Conservation (phyloP, 108 stramenopile species). For the Seminavis robusta region DNA sequence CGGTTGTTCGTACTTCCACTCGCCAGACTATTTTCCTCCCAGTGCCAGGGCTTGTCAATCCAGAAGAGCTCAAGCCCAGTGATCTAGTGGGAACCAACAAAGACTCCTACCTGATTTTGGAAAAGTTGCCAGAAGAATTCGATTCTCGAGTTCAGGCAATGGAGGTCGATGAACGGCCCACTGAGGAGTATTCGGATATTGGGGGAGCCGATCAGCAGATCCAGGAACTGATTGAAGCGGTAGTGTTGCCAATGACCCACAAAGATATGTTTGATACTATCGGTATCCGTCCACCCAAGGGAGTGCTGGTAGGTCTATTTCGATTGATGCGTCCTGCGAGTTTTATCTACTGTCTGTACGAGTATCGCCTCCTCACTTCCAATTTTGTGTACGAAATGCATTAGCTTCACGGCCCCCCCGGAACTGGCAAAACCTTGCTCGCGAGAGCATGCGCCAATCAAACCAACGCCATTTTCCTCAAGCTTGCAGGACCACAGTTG, state of each 20-base stretch:
- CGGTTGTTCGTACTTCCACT: slow-evolving; percentile 86
- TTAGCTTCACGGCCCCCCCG: slow-evolving; percentile 96
- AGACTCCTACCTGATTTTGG: slow-evolving; percentile 98
- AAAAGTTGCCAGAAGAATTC: slow-evolving; percentile 99
- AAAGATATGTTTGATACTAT: slow-evolving; percentile 97
- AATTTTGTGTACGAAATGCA: no score
- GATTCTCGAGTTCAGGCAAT: slow-evolving; percentile 98
- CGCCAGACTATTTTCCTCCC: slow-evolving; percentile 98
- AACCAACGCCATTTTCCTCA: slow-evolving; percentile 98
- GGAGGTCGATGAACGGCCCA: slow-evolving; percentile 99
- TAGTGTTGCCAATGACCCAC: slow-evolving; percentile 99
- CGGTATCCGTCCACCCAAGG: slow-evolving; percentile 99
- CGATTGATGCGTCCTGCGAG: no score
- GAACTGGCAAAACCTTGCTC: slow-evolving; percentile 98
- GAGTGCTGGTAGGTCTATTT: no score
- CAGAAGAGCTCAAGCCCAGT: slow-evolving; percentile 92
- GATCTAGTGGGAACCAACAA: slow-evolving; percentile 99
- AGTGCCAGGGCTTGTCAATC: slow-evolving; percentile 96
- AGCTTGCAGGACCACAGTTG: slow-evolving; percentile 97
- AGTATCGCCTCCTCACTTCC: no score
- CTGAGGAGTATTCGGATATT: slow-evolving; percentile 97
- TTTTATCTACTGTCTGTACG: no score
- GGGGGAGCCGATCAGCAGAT: slow-evolving; percentile 98
- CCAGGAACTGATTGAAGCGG: slow-evolving; percentile 99
- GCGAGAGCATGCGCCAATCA: slow-evolving; percentile 99